These are phyloP conservation scores for Letharia lupina DNA, from an alignment of 495 filamentous ascomycete genomes.

Conservation along the genomic window DNA sequence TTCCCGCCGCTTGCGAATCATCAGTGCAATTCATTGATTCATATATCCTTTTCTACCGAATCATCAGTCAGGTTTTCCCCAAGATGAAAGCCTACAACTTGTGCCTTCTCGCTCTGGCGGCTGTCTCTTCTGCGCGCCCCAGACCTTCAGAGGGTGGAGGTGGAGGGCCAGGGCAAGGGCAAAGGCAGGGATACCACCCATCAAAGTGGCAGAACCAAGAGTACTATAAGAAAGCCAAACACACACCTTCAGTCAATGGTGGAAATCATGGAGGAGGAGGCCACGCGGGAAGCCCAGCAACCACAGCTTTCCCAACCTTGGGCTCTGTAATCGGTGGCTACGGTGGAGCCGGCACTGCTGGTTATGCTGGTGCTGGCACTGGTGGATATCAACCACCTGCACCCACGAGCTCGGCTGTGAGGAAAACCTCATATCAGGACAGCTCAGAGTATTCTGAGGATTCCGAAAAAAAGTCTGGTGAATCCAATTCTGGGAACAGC, in stretches of 20 bases:
- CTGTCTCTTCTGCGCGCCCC: constrained; percentile 5
- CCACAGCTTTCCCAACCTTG: neutral
- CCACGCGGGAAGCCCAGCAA: neutral
- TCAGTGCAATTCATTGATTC: neutral
- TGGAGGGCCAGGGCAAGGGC: neutral
- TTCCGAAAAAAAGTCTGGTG: neutral
- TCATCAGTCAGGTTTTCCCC: neutral
- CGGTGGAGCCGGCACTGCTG: neutral
- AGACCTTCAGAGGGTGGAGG: neutral
- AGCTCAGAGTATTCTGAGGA: neutral
- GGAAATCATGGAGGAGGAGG: neutral
- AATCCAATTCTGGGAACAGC: neutral
- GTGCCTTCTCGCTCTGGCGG: constrained; percentile 10
- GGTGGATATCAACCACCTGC: constrained; percentile 2
- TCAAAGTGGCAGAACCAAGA: neutral
- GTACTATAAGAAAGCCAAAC: neutral
- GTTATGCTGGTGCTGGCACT: neutral
- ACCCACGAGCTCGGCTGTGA: neutral
- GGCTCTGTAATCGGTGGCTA: constrained; percentile 1
- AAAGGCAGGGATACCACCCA: neutral
- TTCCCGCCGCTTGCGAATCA: neutral
- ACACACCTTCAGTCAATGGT: neutral
- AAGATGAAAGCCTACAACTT: constrained; percentile 8
- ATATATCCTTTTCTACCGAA: neutral
- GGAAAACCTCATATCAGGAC: neutral